Evolutionary conservation across 108 stramenopile species (phyloP).

Genomic region (Aureococcus anophagefferens): DNA sequence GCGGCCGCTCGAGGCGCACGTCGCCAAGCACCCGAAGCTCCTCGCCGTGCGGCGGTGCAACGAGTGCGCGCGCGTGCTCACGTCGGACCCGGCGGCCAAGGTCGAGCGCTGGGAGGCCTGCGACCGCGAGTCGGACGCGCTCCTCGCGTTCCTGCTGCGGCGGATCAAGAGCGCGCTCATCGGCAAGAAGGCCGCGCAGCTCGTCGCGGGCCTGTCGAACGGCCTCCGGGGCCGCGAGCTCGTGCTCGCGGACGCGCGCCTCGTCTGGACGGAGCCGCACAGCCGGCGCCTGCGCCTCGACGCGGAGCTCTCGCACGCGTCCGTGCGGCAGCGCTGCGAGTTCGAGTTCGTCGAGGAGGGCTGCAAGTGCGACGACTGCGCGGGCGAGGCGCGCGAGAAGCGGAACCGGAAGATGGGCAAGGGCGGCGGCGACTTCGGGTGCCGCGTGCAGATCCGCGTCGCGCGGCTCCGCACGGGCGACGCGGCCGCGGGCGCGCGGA

Average conservation of each 20-base stretch:
- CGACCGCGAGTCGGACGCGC: not conserved
- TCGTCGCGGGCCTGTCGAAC: not conserved
- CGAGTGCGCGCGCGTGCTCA: not conserved
- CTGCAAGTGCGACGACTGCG: not conserved
- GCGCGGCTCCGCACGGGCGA: too few species aligned
- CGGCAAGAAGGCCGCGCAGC: not conserved
- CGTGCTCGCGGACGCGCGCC: not conserved
- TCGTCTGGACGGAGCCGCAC: slow-evolving; percentile 2
- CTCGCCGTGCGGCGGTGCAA: not conserved
- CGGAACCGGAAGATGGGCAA: not conserved
- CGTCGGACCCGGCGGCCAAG: not conserved
- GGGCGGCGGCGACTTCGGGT: not conserved
- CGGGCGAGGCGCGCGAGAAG: not conserved
- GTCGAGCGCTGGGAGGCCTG: not conserved
- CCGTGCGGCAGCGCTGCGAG: not conserved
- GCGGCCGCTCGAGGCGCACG: not conserved
- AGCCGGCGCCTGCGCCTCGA: not conserved
- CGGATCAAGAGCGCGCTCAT: not conserved
- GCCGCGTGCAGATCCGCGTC: not conserved
- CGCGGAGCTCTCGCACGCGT: not conserved
- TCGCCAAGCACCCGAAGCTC: not conserved
- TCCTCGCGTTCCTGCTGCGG: not conserved
- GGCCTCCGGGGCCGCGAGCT: not conserved
- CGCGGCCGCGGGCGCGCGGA: not conserved
- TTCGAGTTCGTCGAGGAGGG: not conserved